Percentiles rank a stretch among this genome's conserved stretches.
Evolutionary conservation across 495 filamentous ascomycete species (phyloP).

Genomic region (Neurospora pannonica): DNA sequence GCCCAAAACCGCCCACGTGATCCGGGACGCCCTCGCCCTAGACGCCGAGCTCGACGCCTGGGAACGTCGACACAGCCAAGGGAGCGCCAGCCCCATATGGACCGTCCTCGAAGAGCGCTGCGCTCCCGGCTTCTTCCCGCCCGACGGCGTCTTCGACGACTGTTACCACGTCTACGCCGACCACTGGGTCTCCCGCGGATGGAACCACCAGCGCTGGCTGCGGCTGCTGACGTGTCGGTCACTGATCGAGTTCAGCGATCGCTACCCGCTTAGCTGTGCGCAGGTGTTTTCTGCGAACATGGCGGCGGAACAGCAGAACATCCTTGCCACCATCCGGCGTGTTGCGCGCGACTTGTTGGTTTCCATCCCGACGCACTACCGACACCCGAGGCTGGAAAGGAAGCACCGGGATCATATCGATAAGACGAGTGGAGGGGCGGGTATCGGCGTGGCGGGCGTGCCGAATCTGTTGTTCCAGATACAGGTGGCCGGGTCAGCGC

Average conservation of each 20-base stretch:
- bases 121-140: conserved; percentile 20
- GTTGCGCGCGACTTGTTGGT: conserved; percentile 32
- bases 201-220: conserved; percentile 56
- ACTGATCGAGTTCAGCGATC: conserved; percentile 27
- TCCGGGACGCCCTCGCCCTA: conserved; percentile 22
- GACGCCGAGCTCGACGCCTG: conserved; percentile 26
- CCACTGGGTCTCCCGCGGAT: conserved; percentile 47
- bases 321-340: conserved; percentile 19
- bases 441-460: conserved; percentile 33
- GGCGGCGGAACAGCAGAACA: conserved; percentile 22
- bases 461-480: conserved; percentile 34
- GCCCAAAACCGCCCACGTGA: conserved; percentile 17
- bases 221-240: conserved; percentile 48
- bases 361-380: conserved; percentile 37
- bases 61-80: conserved; percentile 19
- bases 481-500: conserved; percentile 31
- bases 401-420: conserved; percentile 20
- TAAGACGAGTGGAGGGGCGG: conserved; percentile 27
- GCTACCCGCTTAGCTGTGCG: conserved; percentile 19
- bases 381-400: conserved; percentile 27
- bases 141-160: conserved; percentile 40
- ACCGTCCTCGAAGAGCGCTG: conserved; percentile 13
- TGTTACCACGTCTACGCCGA: conserved; percentile 51
- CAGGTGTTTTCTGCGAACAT: conserved; percentile 17
- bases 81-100: conserved; percentile 15